These are phyloP conservation scores for Athelia sp. DNA, from an alignment of 1,284 basidiomycete genomes.

Conservation along the genomic window DNA sequence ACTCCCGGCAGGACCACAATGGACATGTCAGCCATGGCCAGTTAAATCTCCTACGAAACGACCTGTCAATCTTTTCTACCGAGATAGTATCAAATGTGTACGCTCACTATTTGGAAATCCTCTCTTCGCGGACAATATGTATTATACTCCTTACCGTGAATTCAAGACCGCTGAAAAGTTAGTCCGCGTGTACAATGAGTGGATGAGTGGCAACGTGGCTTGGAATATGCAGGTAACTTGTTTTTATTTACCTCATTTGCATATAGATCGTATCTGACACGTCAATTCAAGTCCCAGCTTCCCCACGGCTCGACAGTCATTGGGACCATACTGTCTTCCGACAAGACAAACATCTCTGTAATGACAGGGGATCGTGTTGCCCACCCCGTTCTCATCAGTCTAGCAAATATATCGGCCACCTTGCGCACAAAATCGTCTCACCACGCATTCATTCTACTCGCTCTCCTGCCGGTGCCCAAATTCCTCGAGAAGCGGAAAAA, in stretches of 20 bases:
- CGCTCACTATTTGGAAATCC: not conserved
- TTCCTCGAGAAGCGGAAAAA: conserved; percentile 2
- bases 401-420: conserved; percentile 18
- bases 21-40: not conserved
- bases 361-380: conserved; percentile 8
- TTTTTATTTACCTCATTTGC: too few relatives aligned
- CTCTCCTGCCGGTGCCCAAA: conserved; percentile 14
- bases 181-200: conserved; percentile 7
- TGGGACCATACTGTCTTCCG: not conserved
- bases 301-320: not conserved
- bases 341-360: not conserved
- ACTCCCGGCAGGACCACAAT: not conserved
- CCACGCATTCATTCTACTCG: conserved; percentile 17
- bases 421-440: conserved; percentile 11
- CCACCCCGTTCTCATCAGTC: conserved; percentile 19
- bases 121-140: not conserved
- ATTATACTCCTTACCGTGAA: conserved; percentile 1
- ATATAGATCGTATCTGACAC: not conserved
- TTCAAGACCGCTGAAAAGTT: conserved; percentile 5
- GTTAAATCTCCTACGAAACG: not conserved
- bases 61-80: not conserved
- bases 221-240: not conserved
- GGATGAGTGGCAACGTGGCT: conserved; percentile 1
- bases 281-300: not conserved
- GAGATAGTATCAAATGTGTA: not conserved